Conservation (phyloP, 2,329 filamentous ascomycete species). For the Bretziella fagacearum region DNA sequence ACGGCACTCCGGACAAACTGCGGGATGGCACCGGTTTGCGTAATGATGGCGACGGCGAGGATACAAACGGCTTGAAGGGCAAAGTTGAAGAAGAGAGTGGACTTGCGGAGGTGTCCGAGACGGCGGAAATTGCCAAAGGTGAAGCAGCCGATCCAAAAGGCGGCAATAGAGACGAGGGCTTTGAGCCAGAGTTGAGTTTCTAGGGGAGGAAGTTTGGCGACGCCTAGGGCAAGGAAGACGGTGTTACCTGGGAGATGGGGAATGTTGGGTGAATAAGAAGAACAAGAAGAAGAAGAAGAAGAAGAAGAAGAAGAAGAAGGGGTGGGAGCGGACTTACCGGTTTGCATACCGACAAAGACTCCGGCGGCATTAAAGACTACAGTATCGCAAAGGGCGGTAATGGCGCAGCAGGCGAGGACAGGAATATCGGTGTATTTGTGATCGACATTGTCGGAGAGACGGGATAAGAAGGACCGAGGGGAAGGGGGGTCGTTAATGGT, state of each 20-base stretch:
- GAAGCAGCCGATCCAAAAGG: conserved; percentile 37
- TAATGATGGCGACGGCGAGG: conserved; percentile 34
- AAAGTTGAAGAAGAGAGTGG: conserved; percentile 32
- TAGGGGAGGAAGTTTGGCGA: conserved; percentile 32
- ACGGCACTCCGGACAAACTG: conserved; percentile 18
- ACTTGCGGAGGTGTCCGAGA: conserved; percentile 24
- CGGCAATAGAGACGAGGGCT: conserved; percentile 32
- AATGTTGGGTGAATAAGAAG: background rate
- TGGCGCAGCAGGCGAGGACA: conserved; percentile 25
- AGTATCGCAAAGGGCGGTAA: conserved; percentile 26
- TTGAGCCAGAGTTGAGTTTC: conserved; percentile 34
- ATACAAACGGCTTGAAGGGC: conserved; percentile 34
- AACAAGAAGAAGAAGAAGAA: background rate
- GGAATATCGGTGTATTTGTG: conserved; percentile 20
- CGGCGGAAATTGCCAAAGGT: conserved; percentile 24
- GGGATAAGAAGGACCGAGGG: conserved; percentile 1
- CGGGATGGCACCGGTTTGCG: conserved; percentile 29
- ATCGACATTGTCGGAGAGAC: conserved; percentile 9
- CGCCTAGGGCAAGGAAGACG: conserved; percentile 43
- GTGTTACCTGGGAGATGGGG: conserved; percentile 32
- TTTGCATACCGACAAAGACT: conserved; percentile 28
- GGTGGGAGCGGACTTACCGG: conserved; percentile 16
- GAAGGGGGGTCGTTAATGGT: background rate
- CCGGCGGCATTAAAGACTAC: conserved; percentile 25
- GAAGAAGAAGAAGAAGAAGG: background rate